Percentiles rank a stretch among this genome's conserved stretches.
phyloP scores from a whole-genome alignment of 1,284 basidiomycete genomes.

The Tilletia setariae region DNA sequence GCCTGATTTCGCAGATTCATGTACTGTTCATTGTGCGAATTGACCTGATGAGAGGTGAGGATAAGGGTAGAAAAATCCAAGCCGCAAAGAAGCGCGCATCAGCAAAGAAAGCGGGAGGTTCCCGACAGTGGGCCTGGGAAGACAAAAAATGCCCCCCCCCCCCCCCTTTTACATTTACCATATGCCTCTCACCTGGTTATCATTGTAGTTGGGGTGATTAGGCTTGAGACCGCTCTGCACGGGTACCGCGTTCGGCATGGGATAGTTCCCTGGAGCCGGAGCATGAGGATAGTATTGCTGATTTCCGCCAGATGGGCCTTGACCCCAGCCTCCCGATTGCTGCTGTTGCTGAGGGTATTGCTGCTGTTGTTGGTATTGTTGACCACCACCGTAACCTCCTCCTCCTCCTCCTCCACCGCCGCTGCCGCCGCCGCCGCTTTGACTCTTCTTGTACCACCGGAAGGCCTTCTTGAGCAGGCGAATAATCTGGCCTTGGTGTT shows the following conservation, averaged over 20 bases:
- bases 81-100: too few relatives aligned
- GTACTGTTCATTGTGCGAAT: conserved; percentile 50
- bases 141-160: too few relatives aligned
- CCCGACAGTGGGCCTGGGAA: too few relatives aligned
- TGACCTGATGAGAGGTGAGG: too few relatives aligned
- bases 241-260: conserved; percentile 20
- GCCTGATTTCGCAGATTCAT: conserved; percentile 45
- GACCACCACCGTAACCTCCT: conserved; percentile 15
- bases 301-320: conserved; percentile 10
- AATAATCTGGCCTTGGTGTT: conserved; percentile 42
- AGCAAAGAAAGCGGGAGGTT: too few relatives aligned
- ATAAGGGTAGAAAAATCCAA: too few relatives aligned
- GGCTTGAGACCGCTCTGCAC: conserved; percentile 25
- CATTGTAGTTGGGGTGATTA: conserved; percentile 26
- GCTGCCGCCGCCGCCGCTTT: conserved; percentile 18
- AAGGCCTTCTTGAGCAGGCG: conserved; percentile 43
- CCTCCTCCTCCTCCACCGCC: conserved; percentile 19
- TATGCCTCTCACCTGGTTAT: conserved; percentile 28
- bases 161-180: too few relatives aligned
- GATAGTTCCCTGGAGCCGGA: conserved; percentile 38
- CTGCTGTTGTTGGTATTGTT: conserved; percentile 23
- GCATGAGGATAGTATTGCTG: conserved; percentile 19
- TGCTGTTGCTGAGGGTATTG: conserved; percentile 18
- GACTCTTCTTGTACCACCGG: conserved; percentile 36
- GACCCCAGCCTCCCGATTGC: conserved; percentile 19